Base-by-base conservation (phyloP, 768 basidiomycete genomes). In the Lactarius quietus region DNA sequence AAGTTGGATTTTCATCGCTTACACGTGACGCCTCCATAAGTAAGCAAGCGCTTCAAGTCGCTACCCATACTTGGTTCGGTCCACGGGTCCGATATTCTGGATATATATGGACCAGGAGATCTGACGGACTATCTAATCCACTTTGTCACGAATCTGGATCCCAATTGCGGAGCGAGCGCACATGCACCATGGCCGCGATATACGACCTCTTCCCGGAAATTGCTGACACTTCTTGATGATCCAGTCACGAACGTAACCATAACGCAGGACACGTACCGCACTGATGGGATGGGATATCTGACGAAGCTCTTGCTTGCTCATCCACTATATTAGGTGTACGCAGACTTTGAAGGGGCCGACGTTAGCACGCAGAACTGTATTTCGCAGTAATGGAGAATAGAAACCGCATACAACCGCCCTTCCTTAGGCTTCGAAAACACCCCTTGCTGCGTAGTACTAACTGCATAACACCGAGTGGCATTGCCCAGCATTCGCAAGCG, bases 31-130 rank as follows among this genome's bases (percentile, higher is more conserved):
- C 6, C 14, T 20, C n/a, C 35, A 6, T 51, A n/a, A 80, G 79
- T 77, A 58, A 75, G 69, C 68, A 76, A 76, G 61, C 74, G 74
- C 12, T 71, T 73, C 35, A 75, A 77, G 63, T 60, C 65, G 4
- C 68, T 62, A 2, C 72, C 74, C 0, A 18, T 54, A 3, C 41
- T 41, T 18, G 36, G 78, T 29, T 62, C 71, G 38, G 72, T 61
- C 31, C 60, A 68, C 28, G 48, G 36, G n/a, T 57, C 63, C 1
- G 66, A 69, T 39, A 53, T 65, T 57, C 38, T 62, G 7, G 57
- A 67, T 39, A 36, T 64, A 12, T 69, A 57, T 45, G 55, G 55
- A 18, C 23, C n/a, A 1, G 66, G 62, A 29, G 68, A 69, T 9
- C 60, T 67, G 61, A 58, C 58, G 26, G 61, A 65, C 43, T 69